Conservation (phyloP, 768 basidiomycete species). For the Glaciozyma antarctica region DNA sequence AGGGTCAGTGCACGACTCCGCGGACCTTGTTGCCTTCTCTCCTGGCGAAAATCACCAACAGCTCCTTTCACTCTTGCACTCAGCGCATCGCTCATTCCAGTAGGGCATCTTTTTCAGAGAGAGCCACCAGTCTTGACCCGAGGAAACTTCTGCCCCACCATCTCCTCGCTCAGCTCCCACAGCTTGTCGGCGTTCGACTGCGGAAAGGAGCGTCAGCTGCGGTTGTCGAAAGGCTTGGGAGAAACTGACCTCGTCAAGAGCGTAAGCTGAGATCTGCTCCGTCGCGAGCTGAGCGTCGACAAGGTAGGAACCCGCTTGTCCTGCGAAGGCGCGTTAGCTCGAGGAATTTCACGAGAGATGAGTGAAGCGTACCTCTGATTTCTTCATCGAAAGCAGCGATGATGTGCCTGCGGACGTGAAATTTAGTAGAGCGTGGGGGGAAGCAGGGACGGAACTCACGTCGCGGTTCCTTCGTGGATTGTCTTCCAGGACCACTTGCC, state of each 20-base stretch:
- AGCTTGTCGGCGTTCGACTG: neutral
- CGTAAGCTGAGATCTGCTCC: neutral
- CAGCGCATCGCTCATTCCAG: too few species aligned
- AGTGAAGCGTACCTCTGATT: neutral
- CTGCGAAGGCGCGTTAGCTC: neutral
- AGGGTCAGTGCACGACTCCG: too few species aligned
- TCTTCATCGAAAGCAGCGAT: neutral
- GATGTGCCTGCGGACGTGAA: neutral
- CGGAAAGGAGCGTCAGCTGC: neutral
- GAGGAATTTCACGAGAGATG: neutral
- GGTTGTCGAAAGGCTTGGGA: too few species aligned
- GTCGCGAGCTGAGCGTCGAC: neutral
- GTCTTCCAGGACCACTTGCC: neutral
- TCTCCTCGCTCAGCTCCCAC: neutral
- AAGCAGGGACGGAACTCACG: neutral
- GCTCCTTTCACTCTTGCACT: too few species aligned
- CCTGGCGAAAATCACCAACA: too few species aligned
- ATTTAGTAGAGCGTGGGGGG: neutral
- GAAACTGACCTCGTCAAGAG: neutral
- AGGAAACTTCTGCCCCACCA: neutral
- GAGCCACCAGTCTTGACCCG: slow-evolving; percentile 26
- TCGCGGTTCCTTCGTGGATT: neutral
- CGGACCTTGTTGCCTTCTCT: too few species aligned
- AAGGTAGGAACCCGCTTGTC: neutral
- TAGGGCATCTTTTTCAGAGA: too few species aligned